Base-by-base conservation (phyloP, 192 early-diverging fungal genomes). In the Umbelopsis sp. region DNA sequence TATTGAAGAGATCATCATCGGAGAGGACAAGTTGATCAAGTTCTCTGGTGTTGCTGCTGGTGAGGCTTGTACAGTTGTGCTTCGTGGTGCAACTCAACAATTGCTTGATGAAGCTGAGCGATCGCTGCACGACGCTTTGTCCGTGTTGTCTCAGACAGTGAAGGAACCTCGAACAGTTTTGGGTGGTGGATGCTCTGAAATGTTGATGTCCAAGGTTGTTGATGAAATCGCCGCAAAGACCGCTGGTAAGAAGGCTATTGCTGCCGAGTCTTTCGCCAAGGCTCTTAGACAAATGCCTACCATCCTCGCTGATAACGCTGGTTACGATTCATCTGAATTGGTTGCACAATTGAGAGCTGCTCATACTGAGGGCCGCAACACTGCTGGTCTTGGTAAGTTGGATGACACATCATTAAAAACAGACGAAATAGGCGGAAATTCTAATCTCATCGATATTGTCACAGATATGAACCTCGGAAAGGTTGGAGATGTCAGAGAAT, bases 1-100 rank as follows among this genome's bases (percentile, higher is more conserved):
- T 67, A 97, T 99, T 81, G 97, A 99, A 82, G 96, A 99, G 75
- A 84, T 98, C 50, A 98, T 99, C 70, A 98, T 99, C 84, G 97
- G 97, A 49, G 97, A 99, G 80, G 97, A 99, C 80, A 90, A 81
- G 79, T 82, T 99, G 72, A 95, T 99, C 81, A 99, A 97, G 82
- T 99, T 99, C 78, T 91, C 91, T 35, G 96, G 96, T 45, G 93
- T 94, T 20, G 91, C 94, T 61, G 97, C 95, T 35, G 95, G 96
- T 46, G 92, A 95, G 78, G 97, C 98, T 12, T 99, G 96, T 80
- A 98, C 98, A n/a, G 86, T 99, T 71, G 95, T 99, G 5, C 83
- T 99, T 46, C 94, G 98, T 68, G 96, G 96, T 71, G 96, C 96
- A 21, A 97, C 96, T 13, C 84, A 88, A 69, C 96, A 99, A 75